phyloP scores from a whole-genome alignment of 306 rosid species.

The Vigna angularis region DNA sequence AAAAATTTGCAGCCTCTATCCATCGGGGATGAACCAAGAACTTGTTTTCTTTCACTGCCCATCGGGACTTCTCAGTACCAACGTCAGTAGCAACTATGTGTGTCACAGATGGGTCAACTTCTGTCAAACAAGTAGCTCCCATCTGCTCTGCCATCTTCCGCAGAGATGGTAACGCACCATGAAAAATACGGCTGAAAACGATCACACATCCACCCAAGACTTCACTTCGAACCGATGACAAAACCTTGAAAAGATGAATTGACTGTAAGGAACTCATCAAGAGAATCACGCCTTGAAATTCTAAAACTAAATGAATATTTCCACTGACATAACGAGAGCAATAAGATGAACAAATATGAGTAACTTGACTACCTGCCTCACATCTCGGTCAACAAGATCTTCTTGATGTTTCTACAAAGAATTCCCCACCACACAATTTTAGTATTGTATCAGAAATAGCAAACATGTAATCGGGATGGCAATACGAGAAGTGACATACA shows the following conservation, averaged over 20 bases:
- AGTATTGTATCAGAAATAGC: conserved; percentile 39
- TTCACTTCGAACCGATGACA: conserved; percentile 56
- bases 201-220: conserved; percentile 69
- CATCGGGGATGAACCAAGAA: conserved; percentile 83
- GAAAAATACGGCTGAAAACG: conserved; percentile 73
- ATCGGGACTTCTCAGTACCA: conserved; percentile 82
- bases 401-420: conserved; percentile 65
- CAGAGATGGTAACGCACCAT: conserved; percentile 56
- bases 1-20: conserved; percentile 83
- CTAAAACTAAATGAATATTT: not conserved
- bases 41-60: conserved; percentile 79
- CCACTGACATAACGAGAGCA: not conserved
- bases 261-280: not conserved
- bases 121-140: conserved; percentile 81
- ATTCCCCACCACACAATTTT: conserved; percentile 38
- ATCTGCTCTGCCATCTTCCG: conserved; percentile 81
- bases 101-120: conserved; percentile 68
- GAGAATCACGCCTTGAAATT: conserved; percentile 13
- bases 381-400: conserved; percentile 69
- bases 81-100: conserved; percentile 77
- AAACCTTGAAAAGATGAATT: conserved; percentile 54
- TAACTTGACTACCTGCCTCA: conserved; percentile 69
- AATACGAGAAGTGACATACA: conserved; percentile 53
- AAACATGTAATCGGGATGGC: conserved; percentile 3
- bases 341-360: conserved; percentile 25